phyloP scores from a whole-genome alignment of 306 rosid species.

The Trifolium fragiferum region DNA sequence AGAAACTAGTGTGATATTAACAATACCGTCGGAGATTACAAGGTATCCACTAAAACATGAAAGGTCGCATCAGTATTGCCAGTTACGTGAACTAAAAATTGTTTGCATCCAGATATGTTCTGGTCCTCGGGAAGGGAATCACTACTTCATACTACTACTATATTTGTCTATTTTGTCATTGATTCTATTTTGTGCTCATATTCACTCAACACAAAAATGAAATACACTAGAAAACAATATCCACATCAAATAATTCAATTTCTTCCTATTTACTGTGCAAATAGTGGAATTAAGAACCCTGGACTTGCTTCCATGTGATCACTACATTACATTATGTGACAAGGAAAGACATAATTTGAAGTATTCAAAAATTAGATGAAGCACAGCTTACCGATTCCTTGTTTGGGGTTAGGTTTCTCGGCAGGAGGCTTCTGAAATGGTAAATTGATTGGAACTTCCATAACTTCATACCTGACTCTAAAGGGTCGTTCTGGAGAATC shows the following conservation, averaged over 20 bases:
- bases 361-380: constrained; percentile 32
- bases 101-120: constrained; percentile 10
- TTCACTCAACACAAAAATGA: constrained; percentile 30
- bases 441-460: constrained; percentile 76
- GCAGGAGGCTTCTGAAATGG: constrained; percentile 94
- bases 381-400: constrained; percentile 84
- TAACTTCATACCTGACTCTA: constrained; percentile 87
- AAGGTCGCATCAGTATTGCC: constrained; percentile 8
- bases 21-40: constrained; percentile 14
- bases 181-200: constrained; percentile 8
- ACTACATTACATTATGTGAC: constrained; percentile 27
- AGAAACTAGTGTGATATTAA: constrained; percentile 16
- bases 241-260: constrained; percentile 11
- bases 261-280: constrained; percentile 17
- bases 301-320: constrained; percentile 4
- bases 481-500: constrained; percentile 77
- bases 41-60: constrained; percentile 19
- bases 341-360: constrained; percentile 19
- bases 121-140: too few relatives aligned
- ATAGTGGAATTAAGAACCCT: constrained; percentile 18
- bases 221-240: constrained; percentile 34
- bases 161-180: constrained; percentile 23
- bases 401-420: constrained; percentile 97
- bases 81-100: not conserved
- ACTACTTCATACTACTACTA: not conserved